Evolutionary conservation across 2,329 filamentous ascomycete genomes (phyloP), one percentile per base, ranked within the genome.

Genomic region (Ramularia endophylla): DNA sequence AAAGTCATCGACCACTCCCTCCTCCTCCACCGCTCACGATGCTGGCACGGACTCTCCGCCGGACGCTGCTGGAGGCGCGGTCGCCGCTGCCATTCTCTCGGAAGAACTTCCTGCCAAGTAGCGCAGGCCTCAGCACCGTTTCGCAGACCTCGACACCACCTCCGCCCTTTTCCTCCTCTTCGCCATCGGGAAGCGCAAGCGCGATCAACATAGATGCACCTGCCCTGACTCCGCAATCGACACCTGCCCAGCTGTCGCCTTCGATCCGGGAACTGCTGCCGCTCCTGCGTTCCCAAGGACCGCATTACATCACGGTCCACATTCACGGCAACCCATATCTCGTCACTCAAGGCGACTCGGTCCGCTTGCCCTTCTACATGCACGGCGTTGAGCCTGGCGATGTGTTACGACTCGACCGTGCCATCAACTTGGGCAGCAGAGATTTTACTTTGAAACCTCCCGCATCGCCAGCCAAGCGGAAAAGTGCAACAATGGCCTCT

Each of bases 371-470:
- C 2, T 74, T 73, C 57, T 62, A 66, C 13, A 73, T 73, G 69
- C 64, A 66, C 16, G 55, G 63, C 43, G 69, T 72, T 29, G 57
- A 63, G 44, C 82, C 88, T 1, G 92, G 92, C 20, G 90, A 97
- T 61, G 71, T 94, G 27, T 73, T 98, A 46, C 85, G 89, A 5
- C 75, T 98, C 43, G 90, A 95, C 68, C 83, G 88, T 41, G 92
- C 88, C 17, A 83, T 80, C 29, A 72, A 83, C 40, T 69, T 98
- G 32, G 92, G 92, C 19, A 90, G 83, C 53, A 77, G 92, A 50
- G 90, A 97, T 64, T 94, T 86, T 67, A 95, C 90, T 4, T 72
- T 97, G 50, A 86, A 88, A 64, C 68, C 71, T 1, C 86, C 85
- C 4, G 69, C 75, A 4, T 80, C 85, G n/a, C 35, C 54, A 8